Conservation (phyloP, 108 stramenopile genomes). For the Hondaea fermentalgiana region DNA sequence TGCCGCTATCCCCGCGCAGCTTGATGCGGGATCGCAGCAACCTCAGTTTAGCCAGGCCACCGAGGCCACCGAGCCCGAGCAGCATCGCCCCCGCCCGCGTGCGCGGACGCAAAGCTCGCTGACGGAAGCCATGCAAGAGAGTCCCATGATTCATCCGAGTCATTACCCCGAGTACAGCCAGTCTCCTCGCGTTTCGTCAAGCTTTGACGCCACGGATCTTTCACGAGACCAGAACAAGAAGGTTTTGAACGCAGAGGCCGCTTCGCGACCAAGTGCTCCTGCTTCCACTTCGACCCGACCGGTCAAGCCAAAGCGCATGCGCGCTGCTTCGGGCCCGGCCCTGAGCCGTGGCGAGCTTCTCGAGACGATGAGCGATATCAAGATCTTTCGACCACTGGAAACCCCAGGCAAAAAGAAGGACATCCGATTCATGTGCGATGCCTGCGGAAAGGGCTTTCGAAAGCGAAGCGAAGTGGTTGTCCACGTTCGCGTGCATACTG, state of each 20-base stretch:
- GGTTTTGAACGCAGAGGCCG: background rate
- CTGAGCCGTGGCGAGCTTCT: background rate
- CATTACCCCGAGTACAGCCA: background rate
- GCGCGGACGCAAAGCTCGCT: background rate
- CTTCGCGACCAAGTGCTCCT: no score
- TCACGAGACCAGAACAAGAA: background rate
- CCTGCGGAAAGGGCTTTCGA: background rate
- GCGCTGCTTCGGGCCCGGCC: background rate
- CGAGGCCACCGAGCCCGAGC: background rate
- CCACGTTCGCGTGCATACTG: background rate
- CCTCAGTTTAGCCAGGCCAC: background rate
- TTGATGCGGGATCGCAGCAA: background rate
- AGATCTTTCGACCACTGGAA: background rate
- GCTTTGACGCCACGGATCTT: no score
- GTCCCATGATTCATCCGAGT: background rate
- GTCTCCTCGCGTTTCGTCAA: no score
- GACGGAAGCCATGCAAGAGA: background rate
- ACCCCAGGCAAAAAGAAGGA: background rate
- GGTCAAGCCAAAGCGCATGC: background rate
- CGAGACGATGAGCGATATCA: background rate
- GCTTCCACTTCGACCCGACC: no score
- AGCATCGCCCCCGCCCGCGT: background rate
- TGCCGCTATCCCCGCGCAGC: background rate
- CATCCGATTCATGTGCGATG: background rate
- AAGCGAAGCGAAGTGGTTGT: background rate